phyloP scores from a whole-genome alignment of 805 yeast genomes.

The Cyberlindnera saturnus region DNA sequence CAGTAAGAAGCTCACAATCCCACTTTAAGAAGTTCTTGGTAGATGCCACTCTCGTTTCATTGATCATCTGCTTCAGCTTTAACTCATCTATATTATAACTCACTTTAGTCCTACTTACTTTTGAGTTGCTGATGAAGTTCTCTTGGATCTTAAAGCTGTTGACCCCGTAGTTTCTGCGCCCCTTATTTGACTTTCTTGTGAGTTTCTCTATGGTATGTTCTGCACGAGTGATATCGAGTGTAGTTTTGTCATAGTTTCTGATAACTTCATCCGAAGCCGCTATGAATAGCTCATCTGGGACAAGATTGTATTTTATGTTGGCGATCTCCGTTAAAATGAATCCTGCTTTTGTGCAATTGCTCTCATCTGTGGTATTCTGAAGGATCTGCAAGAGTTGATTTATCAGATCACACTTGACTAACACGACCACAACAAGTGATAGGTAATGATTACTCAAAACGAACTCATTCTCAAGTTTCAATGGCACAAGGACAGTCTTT shows the following conservation, averaged over 20 bases:
- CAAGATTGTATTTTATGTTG: conserved; percentile 43
- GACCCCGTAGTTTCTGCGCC: conserved; percentile 31
- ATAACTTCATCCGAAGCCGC: conserved; percentile 33
- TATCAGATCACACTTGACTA: conserved; percentile 52
- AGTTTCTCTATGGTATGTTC: conserved; percentile 44
- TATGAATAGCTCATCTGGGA: conserved; percentile 40
- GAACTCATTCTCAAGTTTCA: conserved; percentile 36
- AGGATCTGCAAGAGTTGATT: conserved; percentile 39
- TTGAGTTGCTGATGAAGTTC: conserved; percentile 21
- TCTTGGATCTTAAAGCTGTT: conserved; percentile 18
- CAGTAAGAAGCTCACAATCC: conserved; percentile 77
- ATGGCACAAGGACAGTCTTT: conserved; percentile 19
- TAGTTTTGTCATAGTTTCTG: conserved; percentile 2
- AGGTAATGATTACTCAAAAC: conserved; percentile 55
- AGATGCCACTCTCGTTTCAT: conserved; percentile 63
- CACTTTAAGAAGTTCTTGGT: conserved; percentile 78
- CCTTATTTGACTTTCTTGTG: conserved; percentile 32
- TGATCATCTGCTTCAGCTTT: conserved; percentile 59
- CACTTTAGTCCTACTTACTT: conserved; percentile 9
- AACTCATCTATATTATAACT: conserved; percentile 43
- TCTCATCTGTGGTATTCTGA: conserved; percentile 37
- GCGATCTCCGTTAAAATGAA: conserved; percentile 58
- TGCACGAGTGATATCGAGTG: conserved; percentile 20
- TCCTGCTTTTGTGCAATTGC: conserved; percentile 52
- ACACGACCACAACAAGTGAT: conserved; percentile 50